Evolutionary conservation across 2,329 filamentous ascomycete species (phyloP).

Genomic region (Didymellaceae sp.): DNA sequence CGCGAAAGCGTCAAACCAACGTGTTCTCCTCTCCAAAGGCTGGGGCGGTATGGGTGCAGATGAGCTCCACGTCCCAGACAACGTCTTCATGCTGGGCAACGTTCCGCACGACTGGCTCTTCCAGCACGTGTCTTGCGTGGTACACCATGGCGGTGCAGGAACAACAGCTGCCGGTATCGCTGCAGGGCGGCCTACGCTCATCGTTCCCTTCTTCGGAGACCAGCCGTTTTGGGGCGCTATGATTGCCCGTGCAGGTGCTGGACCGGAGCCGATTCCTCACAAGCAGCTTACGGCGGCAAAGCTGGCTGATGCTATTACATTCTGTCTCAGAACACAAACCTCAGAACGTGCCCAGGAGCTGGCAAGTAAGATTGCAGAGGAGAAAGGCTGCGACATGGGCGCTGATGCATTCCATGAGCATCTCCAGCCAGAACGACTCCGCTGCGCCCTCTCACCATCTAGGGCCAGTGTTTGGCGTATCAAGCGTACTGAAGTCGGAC

Average conservation of each 20-base stretch:
- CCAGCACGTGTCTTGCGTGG: constrained; percentile 75
- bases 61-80: constrained; percentile 60
- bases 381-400: constrained; percentile 33
- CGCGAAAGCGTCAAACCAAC: constrained; percentile 61
- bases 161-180: constrained; percentile 62
- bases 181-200: constrained; percentile 53
- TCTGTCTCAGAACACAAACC: constrained; percentile 48
- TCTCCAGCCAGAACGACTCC: constrained; percentile 32
- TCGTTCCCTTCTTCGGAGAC: constrained; percentile 66
- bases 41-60: constrained; percentile 82
- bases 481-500: constrained; percentile 27
- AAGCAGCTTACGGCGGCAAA: constrained; percentile 23
- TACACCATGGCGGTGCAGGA: constrained; percentile 79
- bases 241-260: constrained; percentile 59
- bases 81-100: constrained; percentile 73
- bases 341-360: constrained; percentile 26
- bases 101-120: constrained; percentile 79
- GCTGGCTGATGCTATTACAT: constrained; percentile 55
- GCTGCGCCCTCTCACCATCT: constrained; percentile 31
- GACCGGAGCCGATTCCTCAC: constrained; percentile 57
- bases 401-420: constrained; percentile 35
- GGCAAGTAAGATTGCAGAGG: constrained; percentile 31
- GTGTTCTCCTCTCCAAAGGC: constrained; percentile 79
- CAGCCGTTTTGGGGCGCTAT: constrained; percentile 64
- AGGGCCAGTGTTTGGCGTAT: constrained; percentile 33